Percentiles rank a stretch among this genome's conserved stretches.
phyloP scores from a whole-genome alignment of 2,329 filamentous ascomycete species.

The Calonectria pauciramosa region DNA sequence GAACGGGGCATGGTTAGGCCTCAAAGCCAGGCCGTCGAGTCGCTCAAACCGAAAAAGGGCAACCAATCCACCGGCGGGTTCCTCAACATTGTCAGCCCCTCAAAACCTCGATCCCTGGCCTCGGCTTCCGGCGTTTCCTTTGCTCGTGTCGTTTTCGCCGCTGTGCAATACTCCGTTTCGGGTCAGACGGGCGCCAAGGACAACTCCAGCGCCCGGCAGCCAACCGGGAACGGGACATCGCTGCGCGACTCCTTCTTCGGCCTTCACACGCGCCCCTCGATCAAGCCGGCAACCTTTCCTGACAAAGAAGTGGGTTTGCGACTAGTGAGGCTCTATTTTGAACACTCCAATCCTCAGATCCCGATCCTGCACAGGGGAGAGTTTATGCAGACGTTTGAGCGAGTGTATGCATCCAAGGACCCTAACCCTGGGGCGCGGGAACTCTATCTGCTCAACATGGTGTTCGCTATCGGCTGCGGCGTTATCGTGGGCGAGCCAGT shows the following conservation, averaged over 20 bases:
- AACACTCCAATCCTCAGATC: constrained; percentile 96
- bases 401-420: constrained; percentile 79
- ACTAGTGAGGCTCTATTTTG: constrained; percentile 89
- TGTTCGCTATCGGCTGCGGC: constrained; percentile 94
- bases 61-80: constrained; percentile 59
- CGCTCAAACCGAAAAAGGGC: constrained; percentile 53
- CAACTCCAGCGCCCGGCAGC: constrained; percentile 40
- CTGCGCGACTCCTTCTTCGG: constrained; percentile 98
- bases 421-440: constrained; percentile 80
- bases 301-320: constrained; percentile 79
- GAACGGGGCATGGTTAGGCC: constrained; percentile 43
- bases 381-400: constrained; percentile 90
- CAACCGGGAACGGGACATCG: constrained; percentile 71
- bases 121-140: constrained; percentile 94
- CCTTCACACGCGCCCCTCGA: constrained; percentile 90
- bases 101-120: constrained; percentile 85
- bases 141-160: constrained; percentile 92
- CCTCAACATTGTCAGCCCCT: constrained; percentile 82
- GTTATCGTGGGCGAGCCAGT: constrained; percentile 83
- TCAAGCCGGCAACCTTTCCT: constrained; percentile 88
- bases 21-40: constrained; percentile 49
- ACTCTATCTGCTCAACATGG: constrained; percentile 96
- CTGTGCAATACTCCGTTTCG: constrained; percentile 81
- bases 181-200: constrained; percentile 66
- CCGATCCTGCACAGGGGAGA: constrained; percentile 91